Evolutionary conservation across 768 basidiomycete species (phyloP).

Genomic region (Tylopilus balloui): DNA sequence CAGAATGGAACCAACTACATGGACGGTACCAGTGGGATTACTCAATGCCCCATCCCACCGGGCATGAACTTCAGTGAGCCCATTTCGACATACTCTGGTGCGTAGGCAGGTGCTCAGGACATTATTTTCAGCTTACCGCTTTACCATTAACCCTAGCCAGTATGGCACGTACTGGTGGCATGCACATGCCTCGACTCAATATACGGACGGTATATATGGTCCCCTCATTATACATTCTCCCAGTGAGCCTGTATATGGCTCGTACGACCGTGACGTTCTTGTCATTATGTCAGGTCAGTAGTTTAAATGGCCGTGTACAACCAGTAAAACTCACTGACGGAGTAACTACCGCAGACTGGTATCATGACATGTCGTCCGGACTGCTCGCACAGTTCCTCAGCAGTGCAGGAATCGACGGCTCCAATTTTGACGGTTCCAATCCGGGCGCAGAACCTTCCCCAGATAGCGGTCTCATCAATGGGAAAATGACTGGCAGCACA

Average conservation of each 20-base stretch:
- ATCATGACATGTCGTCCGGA: slow-evolving; percentile 29
- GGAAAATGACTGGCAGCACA: slow-evolving; percentile 21
- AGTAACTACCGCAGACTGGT: slow-evolving; percentile 27
- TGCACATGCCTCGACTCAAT: slow-evolving; percentile 35
- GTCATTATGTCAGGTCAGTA: slow-evolving; percentile 35
- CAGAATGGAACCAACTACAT: slow-evolving; percentile 46
- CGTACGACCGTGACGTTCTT: slow-evolving; percentile 39
- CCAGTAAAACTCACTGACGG: background rate
- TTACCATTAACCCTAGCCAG: slow-evolving; percentile 38
- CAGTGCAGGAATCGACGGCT: slow-evolving; percentile 21
- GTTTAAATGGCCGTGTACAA: background rate
- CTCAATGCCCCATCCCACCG: slow-evolving; percentile 53
- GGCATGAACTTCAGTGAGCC: slow-evolving; percentile 38
- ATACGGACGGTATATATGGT: slow-evolving; percentile 49
- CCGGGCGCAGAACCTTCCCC: slow-evolving; percentile 36
- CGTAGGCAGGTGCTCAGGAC: background rate
- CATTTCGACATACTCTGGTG: background rate
- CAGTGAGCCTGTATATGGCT: slow-evolving; percentile 27
- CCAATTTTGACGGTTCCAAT: slow-evolving; percentile 30
- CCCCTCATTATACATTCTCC: slow-evolving; percentile 44
- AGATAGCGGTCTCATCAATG: slow-evolving; percentile 36
- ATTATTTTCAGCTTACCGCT: slow-evolving; percentile 30
- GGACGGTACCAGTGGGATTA: slow-evolving; percentile 44
- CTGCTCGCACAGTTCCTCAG: slow-evolving; percentile 31
- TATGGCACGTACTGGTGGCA: slow-evolving; percentile 51